phyloP scores from a whole-genome alignment of 148 eudicot genomes.

The Suaeda aralocaspica region DNA sequence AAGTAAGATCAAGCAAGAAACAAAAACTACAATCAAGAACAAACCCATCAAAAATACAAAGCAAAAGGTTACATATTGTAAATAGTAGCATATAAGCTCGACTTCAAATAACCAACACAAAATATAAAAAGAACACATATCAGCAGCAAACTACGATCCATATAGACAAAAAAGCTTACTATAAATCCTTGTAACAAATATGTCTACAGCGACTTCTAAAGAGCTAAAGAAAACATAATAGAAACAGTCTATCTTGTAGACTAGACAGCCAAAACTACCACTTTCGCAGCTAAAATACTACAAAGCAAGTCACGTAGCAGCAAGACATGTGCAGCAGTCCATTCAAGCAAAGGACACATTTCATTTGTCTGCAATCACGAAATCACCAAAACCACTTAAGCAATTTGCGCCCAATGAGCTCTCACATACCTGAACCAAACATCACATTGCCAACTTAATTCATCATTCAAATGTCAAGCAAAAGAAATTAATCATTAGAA shows the following conservation, averaged over 20 bases:
- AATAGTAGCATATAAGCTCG: conserved; percentile 10
- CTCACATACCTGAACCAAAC: conserved; percentile 86
- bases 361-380: conserved; percentile 73
- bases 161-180: neutral
- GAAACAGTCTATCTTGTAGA: conserved; percentile 17
- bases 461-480: conserved; percentile 45
- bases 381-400: conserved; percentile 93
- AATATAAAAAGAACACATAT: conserved; percentile 9
- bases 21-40: neutral
- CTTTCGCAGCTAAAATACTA: conserved; percentile 25
- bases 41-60: conserved; percentile 1
- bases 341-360: conserved; percentile 74
- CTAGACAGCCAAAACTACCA: conserved; percentile 31
- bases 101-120: conserved; percentile 9
- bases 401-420: conserved; percentile 93
- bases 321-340: conserved; percentile 81
- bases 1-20: neutral
- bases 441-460: conserved; percentile 60
- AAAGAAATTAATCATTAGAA: conserved; percentile 8
- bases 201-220: neutral
- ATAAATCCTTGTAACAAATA: conserved; percentile 11
- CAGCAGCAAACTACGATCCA: conserved; percentile 8
- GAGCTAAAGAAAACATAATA: neutral
- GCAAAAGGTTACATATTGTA: conserved; percentile 12
- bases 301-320: conserved; percentile 55